Evolutionary conservation across 257 asterid genomes (phyloP), one percentile per base, ranked within the genome.

Genomic region (Scutellaria minor): DNA sequence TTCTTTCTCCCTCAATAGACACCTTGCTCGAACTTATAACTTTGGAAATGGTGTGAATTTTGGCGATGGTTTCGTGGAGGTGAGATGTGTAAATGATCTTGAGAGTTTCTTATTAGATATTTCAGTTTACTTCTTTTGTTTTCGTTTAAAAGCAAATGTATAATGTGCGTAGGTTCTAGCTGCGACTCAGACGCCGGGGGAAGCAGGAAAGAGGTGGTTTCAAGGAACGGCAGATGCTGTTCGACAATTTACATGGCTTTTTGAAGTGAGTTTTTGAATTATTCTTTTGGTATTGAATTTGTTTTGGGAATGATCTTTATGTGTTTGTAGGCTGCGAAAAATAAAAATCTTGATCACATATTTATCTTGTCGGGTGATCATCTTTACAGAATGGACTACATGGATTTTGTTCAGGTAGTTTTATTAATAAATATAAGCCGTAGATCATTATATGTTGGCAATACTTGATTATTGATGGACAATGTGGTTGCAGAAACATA

Each of bases 211-310:
- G 70, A 83, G 56, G 81, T 95, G 98, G 99, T 95, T 95, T 77
- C 99, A 92, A 74, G 99, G 99, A 74, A 95, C 98, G n/a, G 99
- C 99, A 24, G 99, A 95, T 82, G 99, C 99, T 37, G 99, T 95
- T 85, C 85, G 99, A 64, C 98, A 86, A 66, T 92, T 90, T 77
- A 76, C 74, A 70, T 95, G 99, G 99, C 95, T 95, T 63, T 90
- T 95, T 70, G 98, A 95, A 94, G 99, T 89, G 77, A 8, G 82
- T 79, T 22, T 20, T 69, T 54, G 31, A 18, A 44, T 57, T 55
- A 7, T 24, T 60, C 9, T 24, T 65, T 18, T 45, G 6, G 18
- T 24, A 41, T 27, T 20, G 46, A 11, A 18, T 58, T 48, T 41
- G 2, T 6, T 66, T 48, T 40, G 35, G 5, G 41, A 52, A 60